Evolutionary conservation across 2,329 filamentous ascomycete genomes (phyloP), one percentile per base, ranked within the genome.

Genomic region (Scytalidium lignicola): DNA sequence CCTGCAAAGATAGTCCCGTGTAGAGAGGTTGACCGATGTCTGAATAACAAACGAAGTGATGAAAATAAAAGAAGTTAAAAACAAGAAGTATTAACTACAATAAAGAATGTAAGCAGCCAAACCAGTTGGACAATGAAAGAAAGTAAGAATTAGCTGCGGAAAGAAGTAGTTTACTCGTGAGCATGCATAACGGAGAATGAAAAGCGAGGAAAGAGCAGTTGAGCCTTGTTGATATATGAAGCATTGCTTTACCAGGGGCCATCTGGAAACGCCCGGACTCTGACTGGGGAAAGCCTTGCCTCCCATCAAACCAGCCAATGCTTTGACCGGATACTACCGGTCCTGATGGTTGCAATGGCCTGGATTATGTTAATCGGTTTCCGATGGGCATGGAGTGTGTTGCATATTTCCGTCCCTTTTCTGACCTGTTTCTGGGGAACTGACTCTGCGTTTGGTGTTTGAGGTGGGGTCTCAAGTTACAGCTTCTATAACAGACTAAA

Each of bases 71-170:
- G 23, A 59, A 61, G 54, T 55, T 58, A 53, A 59, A 60, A 47
- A 59, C 26, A 32, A 43, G 28, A n/a, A 50, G 43, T 62, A 58
- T 57, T 58, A 60, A 63, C 59, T 63, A 62, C 60, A 64, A 53
- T 70, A 74, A 74, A 64, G 72, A 75, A 74, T 70, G 72, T 67
- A 74, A 67, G 69, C 69, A 71, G 70, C 74, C 73, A 74, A 75
- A 66, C 74, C 74, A 74, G 74, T 75, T 74, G 72, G 73, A 64
- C 58, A 62, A 63, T 70, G 64, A 74, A 74, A 65, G 70, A 73
- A 67, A 69, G 69, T 64, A 54, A 56, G 55, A 56, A 62, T 63
- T 62, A 65, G 62, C 63, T 65, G 63, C 63, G 58, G 55, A 58
- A 52, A 50, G 39, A 49, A 52, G 59, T 63, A 62, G 56, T 65